Percentiles rank a stretch among this genome's conserved stretches.
phyloP scores from a whole-genome alignment of 768 basidiomycete species.

The Suillus paluster region DNA sequence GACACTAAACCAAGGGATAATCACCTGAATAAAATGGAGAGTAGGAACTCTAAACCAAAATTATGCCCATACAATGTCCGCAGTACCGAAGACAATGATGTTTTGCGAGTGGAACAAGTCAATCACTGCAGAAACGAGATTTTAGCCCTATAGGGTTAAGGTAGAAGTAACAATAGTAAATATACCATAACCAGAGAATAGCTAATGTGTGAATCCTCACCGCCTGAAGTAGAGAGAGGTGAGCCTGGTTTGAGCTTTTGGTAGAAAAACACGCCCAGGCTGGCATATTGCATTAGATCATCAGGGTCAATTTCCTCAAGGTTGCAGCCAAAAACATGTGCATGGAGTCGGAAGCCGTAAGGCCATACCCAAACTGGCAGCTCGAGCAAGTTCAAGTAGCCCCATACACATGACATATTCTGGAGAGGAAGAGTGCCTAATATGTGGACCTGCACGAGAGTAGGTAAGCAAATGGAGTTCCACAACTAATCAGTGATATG shows the following conservation, averaged over 20 bases:
- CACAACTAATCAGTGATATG: conserved; percentile 27
- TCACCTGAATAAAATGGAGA: no score
- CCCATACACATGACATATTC: conserved; percentile 96
- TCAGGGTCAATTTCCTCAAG: conserved; percentile 84
- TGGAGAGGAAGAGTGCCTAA: conserved; percentile 93
- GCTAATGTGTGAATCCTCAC: not conserved
- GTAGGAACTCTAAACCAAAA: no score
- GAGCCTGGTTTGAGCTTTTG: conserved; percentile 80
- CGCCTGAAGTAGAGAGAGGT: not conserved
- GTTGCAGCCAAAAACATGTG: conserved; percentile 91
- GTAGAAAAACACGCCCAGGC: conserved; percentile 97
- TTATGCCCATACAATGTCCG: no score
- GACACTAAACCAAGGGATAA: no score
- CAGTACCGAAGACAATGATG: no score
- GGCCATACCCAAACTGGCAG: conserved; percentile 95
- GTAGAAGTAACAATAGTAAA: no score
- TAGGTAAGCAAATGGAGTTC: conserved; percentile 3
- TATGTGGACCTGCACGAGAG: conserved; percentile 78
- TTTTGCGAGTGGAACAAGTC: no score
- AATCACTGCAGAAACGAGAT: no score
- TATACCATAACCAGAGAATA: no score
- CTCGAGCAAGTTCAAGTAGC: conserved; percentile 90
- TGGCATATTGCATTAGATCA: conserved; percentile 80
- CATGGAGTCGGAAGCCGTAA: conserved; percentile 83
- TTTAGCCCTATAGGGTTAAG: no score